Evolutionary conservation across 2,329 filamentous ascomycete species (phyloP).

Genomic region (Colletotrichum camelliae): DNA sequence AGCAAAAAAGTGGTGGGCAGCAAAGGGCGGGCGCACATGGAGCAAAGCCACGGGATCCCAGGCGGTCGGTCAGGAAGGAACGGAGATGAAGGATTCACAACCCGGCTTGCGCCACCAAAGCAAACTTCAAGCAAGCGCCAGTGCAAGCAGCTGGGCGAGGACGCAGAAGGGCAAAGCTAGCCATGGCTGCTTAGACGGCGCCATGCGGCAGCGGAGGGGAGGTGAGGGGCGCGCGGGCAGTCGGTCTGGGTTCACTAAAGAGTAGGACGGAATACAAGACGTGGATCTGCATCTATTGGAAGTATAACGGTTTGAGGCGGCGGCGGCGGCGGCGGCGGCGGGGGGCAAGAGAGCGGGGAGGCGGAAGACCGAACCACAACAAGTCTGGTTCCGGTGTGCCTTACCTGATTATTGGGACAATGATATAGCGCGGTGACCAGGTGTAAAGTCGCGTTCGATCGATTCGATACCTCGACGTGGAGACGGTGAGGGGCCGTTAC

Average conservation of each 20-base stretch:
- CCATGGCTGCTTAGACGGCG: background rate
- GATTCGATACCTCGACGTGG: background rate
- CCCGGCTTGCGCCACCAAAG: background rate
- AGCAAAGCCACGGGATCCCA: conserved; percentile 8
- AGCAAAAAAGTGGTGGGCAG: background rate
- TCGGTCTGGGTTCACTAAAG: background rate
- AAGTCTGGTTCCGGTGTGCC: background rate
- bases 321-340: background rate
- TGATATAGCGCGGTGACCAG: background rate
- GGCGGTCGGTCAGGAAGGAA: background rate
- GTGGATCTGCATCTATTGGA: conserved; percentile 15
- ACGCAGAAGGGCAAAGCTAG: background rate
- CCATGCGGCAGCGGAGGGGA: background rate
- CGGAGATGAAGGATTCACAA: background rate
- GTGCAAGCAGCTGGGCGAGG: conserved; percentile 3
- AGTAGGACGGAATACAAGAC: background rate
- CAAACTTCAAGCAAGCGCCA: background rate
- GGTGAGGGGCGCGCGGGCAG: background rate
- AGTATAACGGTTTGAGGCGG: conserved; percentile 11
- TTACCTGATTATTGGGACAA: background rate
- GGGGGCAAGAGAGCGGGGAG: conserved; percentile 3
- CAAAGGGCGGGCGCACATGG: background rate
- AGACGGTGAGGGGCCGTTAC: background rate
- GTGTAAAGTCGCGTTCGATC: background rate
- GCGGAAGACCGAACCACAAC: conserved; percentile 9